Base-by-base conservation (phyloP, 768 basidiomycete species). In the Russula abietina region DNA sequence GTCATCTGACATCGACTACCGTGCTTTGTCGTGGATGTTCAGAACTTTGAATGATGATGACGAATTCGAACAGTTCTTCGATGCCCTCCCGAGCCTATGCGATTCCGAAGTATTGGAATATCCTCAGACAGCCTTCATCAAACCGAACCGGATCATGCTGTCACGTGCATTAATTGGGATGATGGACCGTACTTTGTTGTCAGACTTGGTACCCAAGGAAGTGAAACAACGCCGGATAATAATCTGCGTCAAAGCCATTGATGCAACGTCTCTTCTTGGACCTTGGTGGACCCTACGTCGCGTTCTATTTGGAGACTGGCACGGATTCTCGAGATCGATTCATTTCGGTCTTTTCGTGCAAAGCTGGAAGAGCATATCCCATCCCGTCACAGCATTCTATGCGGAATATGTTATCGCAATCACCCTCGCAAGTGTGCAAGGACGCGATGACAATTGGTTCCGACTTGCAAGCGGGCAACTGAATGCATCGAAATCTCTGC, bases 21-120 rank as follows among this genome's bases (percentile, higher is more conserved):
- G 50, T 17, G n/a, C 51, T 0, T 38, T 62, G 19, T 22, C 19
- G 3, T 53, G 28, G 56, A 62, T 50, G 24, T 41, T 62, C 24
- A 10, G 48, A 26, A 51, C 55, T 2, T 36, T 57, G 30, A 30
- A 57, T 12, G 22, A 56, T 8, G 61, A 62, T 19, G 10, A 36
- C 1, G 60, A 61, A 33, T 32, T 61, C 7, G 60, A 61, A 26
- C 33, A 33, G 3, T 61, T 61, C 45, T 61, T 61, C 41, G 30
- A 54, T 3, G 16, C 45, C 17, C n/a, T 61, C 17, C 60, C 53
- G 3, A n/a, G 60, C n/a, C 28, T 38, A n/a, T 55, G 53, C 10
- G 32, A 10, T 24, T 61, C 54, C 1, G 3, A 26, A 4, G 24
- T 12, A 0, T 45, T 61, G 4, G 19, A 12, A 1, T 28, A 61